phyloP scores from a whole-genome alignment of 2,329 filamentous ascomycete species.

The Trichoderma simmonsii region DNA sequence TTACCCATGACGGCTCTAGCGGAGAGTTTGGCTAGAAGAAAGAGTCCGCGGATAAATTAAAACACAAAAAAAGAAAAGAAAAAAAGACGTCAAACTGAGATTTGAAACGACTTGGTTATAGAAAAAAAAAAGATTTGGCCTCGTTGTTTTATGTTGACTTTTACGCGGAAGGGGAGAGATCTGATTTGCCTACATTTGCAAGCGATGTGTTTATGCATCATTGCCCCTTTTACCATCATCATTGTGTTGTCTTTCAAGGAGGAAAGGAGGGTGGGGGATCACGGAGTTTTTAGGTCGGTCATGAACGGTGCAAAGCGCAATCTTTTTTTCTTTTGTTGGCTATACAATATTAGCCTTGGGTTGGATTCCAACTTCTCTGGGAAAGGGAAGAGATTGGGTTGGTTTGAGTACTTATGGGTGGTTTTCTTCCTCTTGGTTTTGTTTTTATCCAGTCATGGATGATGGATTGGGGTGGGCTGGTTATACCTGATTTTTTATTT shows the following conservation, averaged over 20 bases:
- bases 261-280: neutral
- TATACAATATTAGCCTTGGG: neutral
- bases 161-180: neutral
- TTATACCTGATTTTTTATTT: neutral
- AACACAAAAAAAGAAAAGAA: neutral
- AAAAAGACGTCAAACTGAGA: neutral
- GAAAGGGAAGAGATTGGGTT: neutral
- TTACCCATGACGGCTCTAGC: conserved; percentile 44
- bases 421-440: no score
- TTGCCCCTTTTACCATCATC: neutral
- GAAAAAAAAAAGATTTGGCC: neutral
- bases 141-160: neutral
- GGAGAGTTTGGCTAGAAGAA: conserved; percentile 48
- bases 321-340: neutral
- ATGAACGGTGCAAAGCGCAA: neutral
- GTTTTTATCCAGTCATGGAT: neutral
- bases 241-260: neutral
- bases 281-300: conserved; percentile 9
- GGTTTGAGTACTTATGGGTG: neutral
- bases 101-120: neutral
- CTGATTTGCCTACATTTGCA: neutral
- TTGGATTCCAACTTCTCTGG: neutral
- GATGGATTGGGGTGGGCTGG: neutral
- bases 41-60: conserved; percentile 51
- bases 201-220: neutral